A percentile compares a stretch with the other conserved stretches of the same genome.
Conservation (phyloP, 1,139 yeast species). For the Tardiomyces depauwii region DNA sequence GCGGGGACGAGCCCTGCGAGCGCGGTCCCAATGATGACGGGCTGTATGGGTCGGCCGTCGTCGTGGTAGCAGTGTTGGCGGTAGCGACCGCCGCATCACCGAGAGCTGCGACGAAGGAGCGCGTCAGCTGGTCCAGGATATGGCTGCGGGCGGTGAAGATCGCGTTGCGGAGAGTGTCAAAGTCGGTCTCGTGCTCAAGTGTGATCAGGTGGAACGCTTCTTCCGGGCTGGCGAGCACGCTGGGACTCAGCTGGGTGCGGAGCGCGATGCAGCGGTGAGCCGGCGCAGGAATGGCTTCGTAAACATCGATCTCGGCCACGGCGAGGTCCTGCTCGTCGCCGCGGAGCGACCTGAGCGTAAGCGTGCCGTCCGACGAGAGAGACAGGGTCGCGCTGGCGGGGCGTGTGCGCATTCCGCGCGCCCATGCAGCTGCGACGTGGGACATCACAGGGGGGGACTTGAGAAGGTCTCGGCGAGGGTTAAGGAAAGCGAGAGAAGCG, state of each 20-base stretch:
- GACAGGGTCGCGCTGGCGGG: not conserved
- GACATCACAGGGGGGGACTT: conserved; percentile 9
- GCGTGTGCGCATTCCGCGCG: conserved; percentile 1
- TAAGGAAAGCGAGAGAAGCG: conserved; percentile 20
- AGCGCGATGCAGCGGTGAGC: not conserved
- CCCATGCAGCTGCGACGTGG: conserved; percentile 1
- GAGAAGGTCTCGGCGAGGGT: conserved; percentile 24
- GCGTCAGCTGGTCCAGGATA: not conserved
- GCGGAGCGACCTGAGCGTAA: not conserved
- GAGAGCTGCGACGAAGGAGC: not conserved
- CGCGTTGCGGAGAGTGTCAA: not conserved
- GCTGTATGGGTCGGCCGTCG: too few species aligned
- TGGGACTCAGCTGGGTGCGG: not conserved
- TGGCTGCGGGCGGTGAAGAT: not conserved
- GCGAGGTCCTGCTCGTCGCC: not conserved
- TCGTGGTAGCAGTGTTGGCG: not conserved
- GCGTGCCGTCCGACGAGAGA: not conserved
- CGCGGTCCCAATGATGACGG: not conserved
- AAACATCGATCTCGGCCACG: not conserved
- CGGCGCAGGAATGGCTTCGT: not conserved
- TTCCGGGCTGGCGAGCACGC: not conserved
- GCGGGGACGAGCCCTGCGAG: not conserved
- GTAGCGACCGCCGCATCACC: not conserved
- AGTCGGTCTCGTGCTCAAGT: not conserved
- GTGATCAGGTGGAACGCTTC: not conserved